Conservation (phyloP, 345 rosid genomes). For the Boechera divaricarpa region DNA sequence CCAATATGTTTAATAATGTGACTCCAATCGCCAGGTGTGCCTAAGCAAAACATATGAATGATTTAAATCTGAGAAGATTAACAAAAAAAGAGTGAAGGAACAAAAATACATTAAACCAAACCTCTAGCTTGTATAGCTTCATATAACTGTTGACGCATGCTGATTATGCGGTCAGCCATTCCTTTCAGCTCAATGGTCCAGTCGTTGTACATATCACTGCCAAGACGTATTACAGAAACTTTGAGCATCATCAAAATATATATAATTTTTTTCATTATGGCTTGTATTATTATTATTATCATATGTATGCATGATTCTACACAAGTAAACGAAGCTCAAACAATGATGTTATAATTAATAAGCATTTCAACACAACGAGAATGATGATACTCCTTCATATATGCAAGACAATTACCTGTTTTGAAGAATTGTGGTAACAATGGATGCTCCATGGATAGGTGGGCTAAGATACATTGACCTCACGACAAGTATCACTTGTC, state of each 20-base stretch:
- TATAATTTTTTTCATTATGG: neutral
- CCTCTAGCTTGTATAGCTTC: constrained; percentile 67
- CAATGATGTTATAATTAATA: neutral
- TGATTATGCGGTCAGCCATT: constrained; percentile 70
- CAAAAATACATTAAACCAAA: constrained; percentile 13
- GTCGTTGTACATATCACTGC: constrained; percentile 62
- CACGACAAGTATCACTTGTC: constrained; percentile 73
- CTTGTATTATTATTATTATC: too few relatives aligned
- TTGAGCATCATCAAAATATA: neutral
- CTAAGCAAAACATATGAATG: constrained; percentile 33
- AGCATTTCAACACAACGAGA: neutral
- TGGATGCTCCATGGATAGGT: constrained; percentile 76
- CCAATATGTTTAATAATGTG: constrained; percentile 71
- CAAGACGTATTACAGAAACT: constrained; percentile 23
- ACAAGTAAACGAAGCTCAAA: too few relatives aligned
- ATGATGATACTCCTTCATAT: neutral
- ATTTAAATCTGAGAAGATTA: neutral
- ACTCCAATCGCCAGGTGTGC: constrained; percentile 77
- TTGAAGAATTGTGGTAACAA: constrained; percentile 64
- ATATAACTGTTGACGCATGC: constrained; percentile 69
- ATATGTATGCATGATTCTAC: neutral
- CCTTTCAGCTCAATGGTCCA: constrained; percentile 79
- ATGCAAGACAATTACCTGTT: constrained; percentile 47
- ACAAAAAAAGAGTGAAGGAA: neutral
- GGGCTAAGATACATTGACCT: constrained; percentile 75